Conservation (phyloP, 176 grass and related monocot species). For the Oryza glaberrima region DNA sequence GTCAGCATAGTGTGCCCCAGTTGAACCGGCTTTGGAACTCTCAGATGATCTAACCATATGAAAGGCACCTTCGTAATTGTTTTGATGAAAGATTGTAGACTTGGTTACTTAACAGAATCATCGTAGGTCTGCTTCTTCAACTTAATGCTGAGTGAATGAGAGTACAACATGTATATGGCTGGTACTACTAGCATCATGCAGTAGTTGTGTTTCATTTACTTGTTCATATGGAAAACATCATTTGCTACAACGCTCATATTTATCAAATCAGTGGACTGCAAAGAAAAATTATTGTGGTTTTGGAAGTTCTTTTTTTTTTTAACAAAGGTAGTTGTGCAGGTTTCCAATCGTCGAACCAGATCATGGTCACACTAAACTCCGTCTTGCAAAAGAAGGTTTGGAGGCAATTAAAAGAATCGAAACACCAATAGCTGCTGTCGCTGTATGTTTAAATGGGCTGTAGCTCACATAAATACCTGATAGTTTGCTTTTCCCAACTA, state of each 20-base stretch:
- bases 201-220: neutral
- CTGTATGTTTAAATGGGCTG: conserved; percentile 45
- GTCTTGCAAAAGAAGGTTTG: conserved; percentile 71
- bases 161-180: neutral
- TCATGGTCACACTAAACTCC: conserved; percentile 76
- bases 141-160: neutral
- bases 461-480: neutral
- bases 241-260: neutral
- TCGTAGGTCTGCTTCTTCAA: neutral
- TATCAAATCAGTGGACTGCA: neutral
- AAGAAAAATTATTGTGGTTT: neutral
- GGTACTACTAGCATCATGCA: neutral
- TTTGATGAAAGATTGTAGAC: neutral
- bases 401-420: conserved; percentile 83
- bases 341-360: conserved; percentile 98
- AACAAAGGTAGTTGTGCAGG: conserved; percentile 46
- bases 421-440: conserved; percentile 76
- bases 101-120: neutral
- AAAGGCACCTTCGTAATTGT: neutral
- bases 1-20: too few species aligned
- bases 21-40: neutral
- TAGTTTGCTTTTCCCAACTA: neutral
- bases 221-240: neutral
- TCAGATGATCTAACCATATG: neutral
- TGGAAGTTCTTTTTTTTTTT: neutral